phyloP scores from a whole-genome alignment of 768 basidiomycete genomes.

The Mycena venus region DNA sequence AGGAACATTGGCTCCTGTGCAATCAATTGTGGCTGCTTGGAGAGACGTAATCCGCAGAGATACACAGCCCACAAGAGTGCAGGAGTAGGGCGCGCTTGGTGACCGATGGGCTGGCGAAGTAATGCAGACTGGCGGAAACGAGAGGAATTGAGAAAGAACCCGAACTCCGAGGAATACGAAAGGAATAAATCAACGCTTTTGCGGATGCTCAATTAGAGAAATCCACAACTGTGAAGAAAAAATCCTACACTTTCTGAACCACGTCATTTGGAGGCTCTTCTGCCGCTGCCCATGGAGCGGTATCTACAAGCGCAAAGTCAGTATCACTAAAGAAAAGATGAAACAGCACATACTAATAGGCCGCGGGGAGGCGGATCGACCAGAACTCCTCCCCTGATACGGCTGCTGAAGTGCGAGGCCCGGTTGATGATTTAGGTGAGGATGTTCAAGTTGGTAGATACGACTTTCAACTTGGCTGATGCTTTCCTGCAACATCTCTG shows the following conservation, averaged over 20 bases:
- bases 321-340: background rate
- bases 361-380: background rate
- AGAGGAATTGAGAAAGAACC: slow-evolving; percentile 67
- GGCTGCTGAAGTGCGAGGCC: background rate
- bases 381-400: background rate
- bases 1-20: slow-evolving; percentile 53
- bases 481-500: slow-evolving; percentile 64
- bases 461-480: slow-evolving; percentile 63
- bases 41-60: slow-evolving; percentile 53
- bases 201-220: background rate
- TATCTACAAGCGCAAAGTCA: background rate
- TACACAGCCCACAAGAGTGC: slow-evolving; percentile 55
- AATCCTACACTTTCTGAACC: slow-evolving; percentile 45
- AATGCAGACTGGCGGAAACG: slow-evolving; percentile 59
- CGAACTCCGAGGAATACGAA: slow-evolving; percentile 61
- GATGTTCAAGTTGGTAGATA: slow-evolving; percentile 61
- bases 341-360: background rate
- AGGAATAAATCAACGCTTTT: slow-evolving; percentile 57
- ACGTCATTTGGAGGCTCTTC: slow-evolving; percentile 12
- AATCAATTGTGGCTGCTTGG: slow-evolving; percentile 39
- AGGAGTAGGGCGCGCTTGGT: slow-evolving; percentile 52
- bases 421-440: slow-evolving; percentile 25
- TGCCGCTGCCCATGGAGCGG: background rate
- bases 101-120: slow-evolving; percentile 46
- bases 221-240: background rate